Conservation (phyloP, 2,329 filamentous ascomycete species). For the Lanzia echinophila region DNA sequence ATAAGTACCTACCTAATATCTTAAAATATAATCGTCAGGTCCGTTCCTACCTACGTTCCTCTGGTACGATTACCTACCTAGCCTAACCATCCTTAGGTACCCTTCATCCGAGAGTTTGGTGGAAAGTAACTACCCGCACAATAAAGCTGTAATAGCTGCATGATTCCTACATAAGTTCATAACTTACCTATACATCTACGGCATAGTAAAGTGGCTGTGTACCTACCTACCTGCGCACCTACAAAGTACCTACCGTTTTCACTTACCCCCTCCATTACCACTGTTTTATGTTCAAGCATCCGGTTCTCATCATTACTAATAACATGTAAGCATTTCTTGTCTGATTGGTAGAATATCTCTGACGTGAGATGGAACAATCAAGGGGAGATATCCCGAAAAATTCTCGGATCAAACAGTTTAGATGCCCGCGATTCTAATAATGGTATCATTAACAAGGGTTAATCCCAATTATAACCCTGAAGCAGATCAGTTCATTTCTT, state of each 20-base stretch:
- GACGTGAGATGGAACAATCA: constrained; percentile 10
- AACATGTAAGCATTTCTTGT: not conserved
- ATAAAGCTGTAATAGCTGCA: not conserved
- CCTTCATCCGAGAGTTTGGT: constrained; percentile 2
- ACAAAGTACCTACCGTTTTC: too few relatives aligned
- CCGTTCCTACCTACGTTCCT: too few relatives aligned
- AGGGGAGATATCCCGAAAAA: not conserved
- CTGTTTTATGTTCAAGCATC: constrained; percentile 4
- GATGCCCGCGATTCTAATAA: constrained; percentile 6
- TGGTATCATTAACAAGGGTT: not conserved
- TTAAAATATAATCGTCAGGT: too few relatives aligned
- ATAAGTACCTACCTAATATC: too few relatives aligned
- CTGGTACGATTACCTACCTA: too few relatives aligned
- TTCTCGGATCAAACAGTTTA: not conserved
- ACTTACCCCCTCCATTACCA: too few relatives aligned
- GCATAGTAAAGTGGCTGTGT: too few relatives aligned
- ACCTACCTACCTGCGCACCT: too few relatives aligned
- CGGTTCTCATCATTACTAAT: not conserved
- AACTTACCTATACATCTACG: not conserved
- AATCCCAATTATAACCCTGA: constrained; percentile 1
- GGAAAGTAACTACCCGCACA: not conserved
- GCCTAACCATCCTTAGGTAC: not conserved
- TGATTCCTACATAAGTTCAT: not conserved
- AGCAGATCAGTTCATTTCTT: constrained; percentile 9
- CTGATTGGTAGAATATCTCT: constrained; percentile 2